phyloP scores from a whole-genome alignment of 2,329 filamentous ascomycete genomes.

The Monilinia laxa region DNA sequence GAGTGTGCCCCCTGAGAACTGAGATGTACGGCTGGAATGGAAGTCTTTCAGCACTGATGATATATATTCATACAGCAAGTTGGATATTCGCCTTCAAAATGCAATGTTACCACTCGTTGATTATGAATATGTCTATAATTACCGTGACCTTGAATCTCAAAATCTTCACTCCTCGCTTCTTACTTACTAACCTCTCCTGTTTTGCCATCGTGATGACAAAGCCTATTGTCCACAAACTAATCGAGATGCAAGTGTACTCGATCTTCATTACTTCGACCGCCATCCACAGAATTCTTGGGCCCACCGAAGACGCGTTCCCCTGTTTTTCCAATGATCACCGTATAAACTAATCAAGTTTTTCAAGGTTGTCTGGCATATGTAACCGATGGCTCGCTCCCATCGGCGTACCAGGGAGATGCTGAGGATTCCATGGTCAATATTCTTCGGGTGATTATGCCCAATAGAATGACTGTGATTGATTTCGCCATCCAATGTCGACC shows the following conservation, averaged over 20 bases:
- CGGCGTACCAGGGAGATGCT: not conserved
- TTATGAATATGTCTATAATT: not conserved
- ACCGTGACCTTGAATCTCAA: not conserved
- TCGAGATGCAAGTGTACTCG: not conserved
- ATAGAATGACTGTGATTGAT: not conserved
- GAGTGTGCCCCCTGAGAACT: not conserved
- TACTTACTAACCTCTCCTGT: not conserved
- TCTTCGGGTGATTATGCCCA: not conserved
- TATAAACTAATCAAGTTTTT: conserved; percentile 11
- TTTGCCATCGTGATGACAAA: not conserved
- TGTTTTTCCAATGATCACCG: not conserved
- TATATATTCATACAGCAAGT: not conserved
- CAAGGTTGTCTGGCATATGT: not conserved
- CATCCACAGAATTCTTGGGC: not conserved
- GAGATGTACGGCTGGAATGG: not conserved
- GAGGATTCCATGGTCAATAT: not conserved
- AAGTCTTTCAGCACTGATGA: not conserved
- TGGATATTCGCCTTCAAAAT: not conserved
- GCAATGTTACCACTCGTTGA: not conserved
- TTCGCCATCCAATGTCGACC: not conserved
- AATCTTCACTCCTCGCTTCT: not conserved
- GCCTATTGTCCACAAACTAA: not conserved
- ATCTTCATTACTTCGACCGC: not conserved
- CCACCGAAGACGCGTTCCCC: not conserved
- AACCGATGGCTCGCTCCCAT: not conserved